Evolutionary conservation across 768 basidiomycete species (phyloP).

Genomic region (Boletus patriciae): DNA sequence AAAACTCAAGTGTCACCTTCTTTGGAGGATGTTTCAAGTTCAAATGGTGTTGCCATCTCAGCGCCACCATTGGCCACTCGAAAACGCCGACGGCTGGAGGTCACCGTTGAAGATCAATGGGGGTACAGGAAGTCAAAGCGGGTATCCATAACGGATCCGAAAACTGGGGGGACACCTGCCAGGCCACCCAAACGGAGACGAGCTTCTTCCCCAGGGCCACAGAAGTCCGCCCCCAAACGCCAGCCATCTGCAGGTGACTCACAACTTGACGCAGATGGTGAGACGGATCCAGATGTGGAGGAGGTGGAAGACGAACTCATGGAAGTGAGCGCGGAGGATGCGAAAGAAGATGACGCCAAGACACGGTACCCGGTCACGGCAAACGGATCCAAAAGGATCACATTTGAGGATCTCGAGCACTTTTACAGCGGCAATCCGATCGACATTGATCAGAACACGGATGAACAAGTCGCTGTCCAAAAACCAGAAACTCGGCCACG

Average conservation of each 20-base stretch:
- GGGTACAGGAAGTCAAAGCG: slow-evolving; percentile 10
- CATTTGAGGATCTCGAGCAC: slow-evolving; percentile 33
- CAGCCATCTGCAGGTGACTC: slow-evolving; percentile 28
- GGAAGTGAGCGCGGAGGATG: slow-evolving; percentile 24
- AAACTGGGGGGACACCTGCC: slow-evolving; percentile 1
- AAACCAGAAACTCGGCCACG: slow-evolving; percentile 4
- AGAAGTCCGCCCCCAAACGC: slow-evolving; percentile 19
- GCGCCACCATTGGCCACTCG: slow-evolving; percentile 19
- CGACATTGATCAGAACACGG: slow-evolving; percentile 30
- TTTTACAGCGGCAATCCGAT: slow-evolving; percentile 31
- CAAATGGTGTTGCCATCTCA: slow-evolving; percentile 15
- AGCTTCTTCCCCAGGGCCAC: slow-evolving; percentile 31
- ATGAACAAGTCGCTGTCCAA: slow-evolving; percentile 11
- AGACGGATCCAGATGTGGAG: slow-evolving; percentile 36
- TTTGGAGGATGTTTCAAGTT: slow-evolving; percentile 8
- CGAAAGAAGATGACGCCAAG: slow-evolving; percentile 12
- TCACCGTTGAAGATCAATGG: slow-evolving; percentile 7
- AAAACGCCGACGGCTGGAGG: slow-evolving; percentile 27
- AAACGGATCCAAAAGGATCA: slow-evolving; percentile 9
- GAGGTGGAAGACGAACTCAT: slow-evolving; percentile 39
- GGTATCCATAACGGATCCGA: slow-evolving; percentile 11
- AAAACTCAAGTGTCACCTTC: slow-evolving; percentile 8
- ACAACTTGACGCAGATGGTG: slow-evolving; percentile 35
- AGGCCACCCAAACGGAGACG: slow-evolving; percentile 23
- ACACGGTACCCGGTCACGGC: background rate